Conservation (phyloP, 73 alveolate genomes). For the Tetrahymena malaccensis region DNA sequence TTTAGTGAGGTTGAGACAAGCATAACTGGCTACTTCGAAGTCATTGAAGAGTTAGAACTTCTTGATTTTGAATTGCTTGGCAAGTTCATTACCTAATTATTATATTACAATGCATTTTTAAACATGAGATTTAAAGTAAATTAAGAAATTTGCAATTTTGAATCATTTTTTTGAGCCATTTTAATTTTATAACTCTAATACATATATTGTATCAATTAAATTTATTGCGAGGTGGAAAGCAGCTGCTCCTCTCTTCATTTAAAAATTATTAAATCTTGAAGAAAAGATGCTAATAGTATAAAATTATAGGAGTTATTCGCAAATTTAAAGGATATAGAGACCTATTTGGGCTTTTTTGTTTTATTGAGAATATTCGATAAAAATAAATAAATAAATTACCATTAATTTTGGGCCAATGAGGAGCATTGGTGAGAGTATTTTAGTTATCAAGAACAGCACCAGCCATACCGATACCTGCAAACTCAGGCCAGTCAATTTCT, state of each 20-base stretch:
- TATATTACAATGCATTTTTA: not conserved
- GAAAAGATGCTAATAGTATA: not conserved
- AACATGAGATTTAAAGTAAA: too few relatives aligned
- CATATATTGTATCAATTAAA: too few relatives aligned
- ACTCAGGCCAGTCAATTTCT: not conserved
- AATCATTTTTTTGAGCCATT: too few relatives aligned
- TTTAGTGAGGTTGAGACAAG: not conserved
- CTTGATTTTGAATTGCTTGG: not conserved
- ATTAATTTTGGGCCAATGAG: slow-evolving; percentile 30
- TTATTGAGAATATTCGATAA: not conserved
- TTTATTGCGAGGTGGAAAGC: too few relatives aligned
- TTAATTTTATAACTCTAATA: too few relatives aligned
- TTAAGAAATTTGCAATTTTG: too few relatives aligned
- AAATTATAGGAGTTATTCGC: not conserved
- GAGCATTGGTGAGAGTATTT: slow-evolving; percentile 20
- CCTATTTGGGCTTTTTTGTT: not conserved
- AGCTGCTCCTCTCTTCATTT: too few relatives aligned
- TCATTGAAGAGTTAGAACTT: slow-evolving; percentile 14
- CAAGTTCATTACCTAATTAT: not conserved
- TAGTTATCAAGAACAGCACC: slow-evolving; percentile 21
- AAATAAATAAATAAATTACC: not conserved
- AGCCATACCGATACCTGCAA: slow-evolving; percentile 24
- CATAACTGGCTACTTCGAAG: slow-evolving; percentile 35
- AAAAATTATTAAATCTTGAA: too few relatives aligned
- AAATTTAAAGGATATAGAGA: not conserved